Base-by-base conservation (phyloP, 2,329 filamentous ascomycete genomes). In the Aspergillus fischeri region DNA sequence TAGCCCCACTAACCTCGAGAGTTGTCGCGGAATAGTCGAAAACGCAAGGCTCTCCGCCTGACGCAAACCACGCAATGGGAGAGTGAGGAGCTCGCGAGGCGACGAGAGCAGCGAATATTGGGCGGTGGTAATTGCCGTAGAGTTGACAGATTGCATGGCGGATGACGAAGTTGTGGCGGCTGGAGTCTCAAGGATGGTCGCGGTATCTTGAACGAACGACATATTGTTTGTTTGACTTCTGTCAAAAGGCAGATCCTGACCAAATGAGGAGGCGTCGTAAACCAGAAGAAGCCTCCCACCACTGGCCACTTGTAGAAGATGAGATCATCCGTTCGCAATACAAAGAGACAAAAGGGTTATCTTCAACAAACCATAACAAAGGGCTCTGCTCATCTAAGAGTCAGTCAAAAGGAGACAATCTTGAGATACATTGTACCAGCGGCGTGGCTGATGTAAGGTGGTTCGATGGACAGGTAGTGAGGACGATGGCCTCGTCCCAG, bases 11-110 rank as follows among this genome's bases (percentile, higher is more conserved):
- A 70, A 55, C 49, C 65, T 68, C 21, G 63, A 72, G 21, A 75
- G 53, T 14, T 70, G 68, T 49, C 65, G 66, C 47, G 75, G 73
- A 48, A 75, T 60, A 6, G 71, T 70, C 25, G 61, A 65, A 49
- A 77, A 69, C 1, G 73, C 65, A 55, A 73, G 70, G 17, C 64
- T 65, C 57, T 77, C 74, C 25, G 68, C 69, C 52, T 68, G 70
- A 49, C 70, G 66, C n/a, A 75, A 61, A 52, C 69, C 66, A 47
- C 73, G 74, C 52, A 77, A 62, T 17, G 75, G 74, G 51, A 72
- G 63, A 27, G 69, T 67, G 41, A 76, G 60, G 20, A 76, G 55
- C 25, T 73, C 69, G 55, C 68, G 68, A 10, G 68, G 61, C 21
- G 68, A 68, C 20, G 67, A 64, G 11, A 70, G 64, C 25, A 67